Conservation (phyloP, 768 basidiomycete species). For the Xanthoconium stramineum region DNA sequence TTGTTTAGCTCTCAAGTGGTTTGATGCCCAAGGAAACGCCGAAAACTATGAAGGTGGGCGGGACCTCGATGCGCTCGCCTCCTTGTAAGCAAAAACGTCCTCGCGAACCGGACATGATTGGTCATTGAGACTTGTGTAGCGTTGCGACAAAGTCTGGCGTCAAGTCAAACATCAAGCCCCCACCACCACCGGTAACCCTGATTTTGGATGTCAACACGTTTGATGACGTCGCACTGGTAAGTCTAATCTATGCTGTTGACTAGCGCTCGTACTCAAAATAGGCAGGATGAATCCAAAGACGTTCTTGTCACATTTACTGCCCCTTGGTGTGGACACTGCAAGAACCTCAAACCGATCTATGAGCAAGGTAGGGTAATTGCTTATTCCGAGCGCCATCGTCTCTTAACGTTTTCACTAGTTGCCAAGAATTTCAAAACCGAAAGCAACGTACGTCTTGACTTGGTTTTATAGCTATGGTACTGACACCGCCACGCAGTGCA, state of each 20-base stretch:
- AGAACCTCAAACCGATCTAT: conserved; percentile 81
- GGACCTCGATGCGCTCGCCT: conserved; percentile 72
- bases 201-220: conserved; percentile 73
- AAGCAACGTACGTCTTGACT: conserved; percentile 49
- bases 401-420: conserved; percentile 40
- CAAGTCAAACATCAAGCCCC: conserved; percentile 85
- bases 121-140: conserved; percentile 38
- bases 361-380: conserved; percentile 55
- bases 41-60: conserved; percentile 75
- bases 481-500: conserved; percentile 50
- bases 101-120: not conserved
- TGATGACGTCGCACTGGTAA: conserved; percentile 66
- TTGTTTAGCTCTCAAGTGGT: conserved; percentile 83
- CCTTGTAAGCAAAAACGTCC: conserved; percentile 53
- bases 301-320: conserved; percentile 85
- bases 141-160: conserved; percentile 72
- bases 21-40: conserved; percentile 62
- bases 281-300: conserved; percentile 67
- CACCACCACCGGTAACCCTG: conserved; percentile 68
- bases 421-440: conserved; percentile 78
- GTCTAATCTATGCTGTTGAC: conserved; percentile 17
- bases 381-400: not conserved
- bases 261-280: not conserved
- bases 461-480: not conserved
- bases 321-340: conserved; percentile 95